Evolutionary conservation across 192 early-diverging fungal genomes (phyloP).

Genomic region (Umbelopsis isabellina): DNA sequence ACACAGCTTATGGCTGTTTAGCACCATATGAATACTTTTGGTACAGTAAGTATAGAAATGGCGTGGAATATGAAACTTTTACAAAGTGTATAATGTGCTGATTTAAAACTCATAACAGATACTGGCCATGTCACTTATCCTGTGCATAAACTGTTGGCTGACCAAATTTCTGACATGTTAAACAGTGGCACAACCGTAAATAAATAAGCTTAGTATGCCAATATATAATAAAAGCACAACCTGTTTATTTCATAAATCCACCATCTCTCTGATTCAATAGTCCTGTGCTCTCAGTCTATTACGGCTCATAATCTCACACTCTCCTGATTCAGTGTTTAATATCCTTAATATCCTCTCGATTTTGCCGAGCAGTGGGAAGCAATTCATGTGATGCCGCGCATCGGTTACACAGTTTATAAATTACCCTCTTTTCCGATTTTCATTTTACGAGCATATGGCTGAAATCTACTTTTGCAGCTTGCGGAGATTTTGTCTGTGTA

Average conservation of each 20-base stretch:
- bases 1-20: conserved; percentile 1
- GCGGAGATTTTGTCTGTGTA: too few relatives aligned
- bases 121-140: conserved; percentile 17
- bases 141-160: conserved; percentile 3
- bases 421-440: conserved; percentile 1
- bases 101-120: not conserved
- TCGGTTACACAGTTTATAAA: conserved; percentile 11
- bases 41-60: not conserved
- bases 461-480: too few relatives aligned
- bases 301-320: not conserved
- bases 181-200: not conserved
- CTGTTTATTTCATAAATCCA: not conserved
- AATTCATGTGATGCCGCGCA: not conserved
- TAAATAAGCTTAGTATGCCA: not conserved
- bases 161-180: not conserved
- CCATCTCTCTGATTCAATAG: not conserved
- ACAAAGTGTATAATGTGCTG: too few relatives aligned
- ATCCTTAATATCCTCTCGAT: too few relatives aligned
- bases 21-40: conserved; percentile 19
- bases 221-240: not conserved
- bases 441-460: too few relatives aligned
- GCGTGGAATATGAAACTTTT: not conserved
- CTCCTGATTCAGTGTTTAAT: not conserved
- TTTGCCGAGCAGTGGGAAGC: not conserved
- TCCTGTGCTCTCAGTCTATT: not conserved